phyloP scores from a whole-genome alignment of 768 basidiomycete species.

The Nevesoporus exiguus region DNA sequence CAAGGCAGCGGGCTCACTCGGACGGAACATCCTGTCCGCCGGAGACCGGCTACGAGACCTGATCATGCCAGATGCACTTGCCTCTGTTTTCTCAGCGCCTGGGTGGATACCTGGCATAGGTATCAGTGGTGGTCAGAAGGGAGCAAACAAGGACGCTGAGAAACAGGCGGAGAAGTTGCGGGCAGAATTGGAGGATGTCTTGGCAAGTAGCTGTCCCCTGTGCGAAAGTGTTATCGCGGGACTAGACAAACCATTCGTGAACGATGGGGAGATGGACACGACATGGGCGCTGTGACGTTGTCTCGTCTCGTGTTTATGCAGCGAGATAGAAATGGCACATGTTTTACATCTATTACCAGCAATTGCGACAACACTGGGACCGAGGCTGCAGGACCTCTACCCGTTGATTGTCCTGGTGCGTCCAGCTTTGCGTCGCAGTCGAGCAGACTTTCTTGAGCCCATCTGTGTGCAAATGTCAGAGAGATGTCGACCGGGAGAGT shows the following conservation, averaged over 20 bases:
- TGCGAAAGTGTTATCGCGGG: slow-evolving; percentile 88
- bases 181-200: slow-evolving; percentile 81
- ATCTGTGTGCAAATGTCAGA: slow-evolving; percentile 50
- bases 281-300: slow-evolving; percentile 64
- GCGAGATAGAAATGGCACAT: background rate
- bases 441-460: slow-evolving; percentile 74
- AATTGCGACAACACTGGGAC: too few relatives aligned
- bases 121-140: slow-evolving; percentile 43
- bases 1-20: slow-evolving; percentile 63
- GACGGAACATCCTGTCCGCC: slow-evolving; percentile 79
- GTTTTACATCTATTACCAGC: slow-evolving; percentile 9
- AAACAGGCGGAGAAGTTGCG: slow-evolving; percentile 71
- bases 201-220: slow-evolving; percentile 87
- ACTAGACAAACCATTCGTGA: slow-evolving; percentile 83
- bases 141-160: slow-evolving; percentile 44
- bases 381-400: background rate
- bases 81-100: slow-evolving; percentile 74
- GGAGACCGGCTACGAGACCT: slow-evolving; percentile 88
- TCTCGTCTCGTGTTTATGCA: background rate
- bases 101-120: slow-evolving; percentile 75
- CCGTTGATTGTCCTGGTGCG: slow-evolving; percentile 80
- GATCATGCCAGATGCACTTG: slow-evolving; percentile 91
- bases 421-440: slow-evolving; percentile 69
- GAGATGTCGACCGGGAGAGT: background rate
- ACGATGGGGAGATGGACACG: slow-evolving; percentile 70